Conservation (phyloP, 1,139 yeast species). For the Wickerhamomyces sp. region DNA sequence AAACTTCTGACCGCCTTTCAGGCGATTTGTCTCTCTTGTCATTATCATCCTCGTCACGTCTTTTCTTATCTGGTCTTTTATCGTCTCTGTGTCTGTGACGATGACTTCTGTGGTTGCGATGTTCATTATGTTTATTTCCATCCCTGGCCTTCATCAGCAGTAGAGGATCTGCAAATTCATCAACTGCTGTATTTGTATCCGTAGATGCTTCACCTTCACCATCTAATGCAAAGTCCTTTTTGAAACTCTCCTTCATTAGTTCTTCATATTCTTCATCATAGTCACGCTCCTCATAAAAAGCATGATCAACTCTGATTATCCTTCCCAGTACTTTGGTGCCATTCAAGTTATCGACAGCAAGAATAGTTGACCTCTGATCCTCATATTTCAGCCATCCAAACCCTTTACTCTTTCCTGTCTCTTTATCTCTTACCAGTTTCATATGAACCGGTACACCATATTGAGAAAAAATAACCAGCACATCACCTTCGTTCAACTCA, state of each 20-base stretch:
- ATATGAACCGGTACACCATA: slow-evolving; percentile 84
- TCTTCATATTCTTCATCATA: slow-evolving; percentile 39
- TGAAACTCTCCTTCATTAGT: slow-evolving; percentile 16
- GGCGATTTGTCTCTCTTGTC: neutral
- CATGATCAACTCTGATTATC: slow-evolving; percentile 69
- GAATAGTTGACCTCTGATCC: slow-evolving; percentile 71
- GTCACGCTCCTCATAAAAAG: slow-evolving; percentile 53
- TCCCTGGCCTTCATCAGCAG: slow-evolving; percentile 4
- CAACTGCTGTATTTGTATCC: neutral
- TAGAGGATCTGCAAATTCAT: slow-evolving; percentile 9
- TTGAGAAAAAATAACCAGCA: slow-evolving; percentile 78
- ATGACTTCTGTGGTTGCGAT: slow-evolving; percentile 2
- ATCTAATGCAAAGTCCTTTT: slow-evolving; percentile 17
- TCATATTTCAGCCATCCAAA: slow-evolving; percentile 82
- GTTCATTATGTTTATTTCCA: neutral
- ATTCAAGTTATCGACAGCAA: slow-evolving; percentile 87
- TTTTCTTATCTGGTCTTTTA: neutral
- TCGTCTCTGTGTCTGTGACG: neutral
- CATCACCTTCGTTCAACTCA: slow-evolving; percentile 66
- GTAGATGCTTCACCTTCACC: neutral
- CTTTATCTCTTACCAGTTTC: slow-evolving; percentile 63
- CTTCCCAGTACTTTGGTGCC: slow-evolving; percentile 63
- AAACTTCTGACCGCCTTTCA: neutral
- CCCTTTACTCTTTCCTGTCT: slow-evolving; percentile 67
- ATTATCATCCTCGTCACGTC: neutral